These are phyloP conservation scores for Vigna radiata DNA, from an alignment of 306 rosid species.

Conservation along the genomic window DNA sequence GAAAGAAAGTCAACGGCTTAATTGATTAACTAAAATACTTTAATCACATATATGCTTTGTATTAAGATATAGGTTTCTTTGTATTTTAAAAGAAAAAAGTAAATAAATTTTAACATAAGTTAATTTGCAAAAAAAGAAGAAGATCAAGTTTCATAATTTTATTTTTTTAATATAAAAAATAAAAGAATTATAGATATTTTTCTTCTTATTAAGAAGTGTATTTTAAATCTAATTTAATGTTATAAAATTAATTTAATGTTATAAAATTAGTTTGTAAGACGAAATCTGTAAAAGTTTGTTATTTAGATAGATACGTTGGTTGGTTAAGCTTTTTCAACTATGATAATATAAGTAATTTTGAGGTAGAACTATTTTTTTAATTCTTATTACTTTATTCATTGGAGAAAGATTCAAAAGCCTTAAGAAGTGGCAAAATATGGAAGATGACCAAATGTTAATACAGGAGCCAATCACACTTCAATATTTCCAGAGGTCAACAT, in stretches of 20 bases:
- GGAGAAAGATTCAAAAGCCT: constrained; percentile 9
- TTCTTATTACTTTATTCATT: not conserved
- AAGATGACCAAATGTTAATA: not conserved
- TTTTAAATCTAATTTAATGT: too few species aligned
- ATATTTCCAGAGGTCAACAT: not conserved
- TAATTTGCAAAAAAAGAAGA: too few species aligned
- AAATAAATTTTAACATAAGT: too few species aligned
- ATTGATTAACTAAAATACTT: not conserved
- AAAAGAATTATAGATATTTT: too few species aligned
- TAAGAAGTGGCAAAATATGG: not conserved
- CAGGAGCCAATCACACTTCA: not conserved
- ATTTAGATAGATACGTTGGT: not conserved
- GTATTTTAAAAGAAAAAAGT: too few species aligned
- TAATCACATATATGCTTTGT: not conserved
- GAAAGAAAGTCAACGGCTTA: not conserved
- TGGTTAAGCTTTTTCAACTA: constrained; percentile 6
- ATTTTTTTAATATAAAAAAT: too few species aligned
- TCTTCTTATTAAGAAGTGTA: too few species aligned
- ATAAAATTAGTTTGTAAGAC: too few species aligned
- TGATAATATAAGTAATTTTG: not conserved
- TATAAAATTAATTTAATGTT: too few species aligned
- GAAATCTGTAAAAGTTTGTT: too few species aligned
- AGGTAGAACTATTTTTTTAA: not conserved
- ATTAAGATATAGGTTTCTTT: not conserved
- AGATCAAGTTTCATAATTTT: too few species aligned